These are phyloP conservation scores for Magnolia kwangsiensis DNA, from an alignment of 164 flowering plant genomes.

Conservation along the genomic window DNA sequence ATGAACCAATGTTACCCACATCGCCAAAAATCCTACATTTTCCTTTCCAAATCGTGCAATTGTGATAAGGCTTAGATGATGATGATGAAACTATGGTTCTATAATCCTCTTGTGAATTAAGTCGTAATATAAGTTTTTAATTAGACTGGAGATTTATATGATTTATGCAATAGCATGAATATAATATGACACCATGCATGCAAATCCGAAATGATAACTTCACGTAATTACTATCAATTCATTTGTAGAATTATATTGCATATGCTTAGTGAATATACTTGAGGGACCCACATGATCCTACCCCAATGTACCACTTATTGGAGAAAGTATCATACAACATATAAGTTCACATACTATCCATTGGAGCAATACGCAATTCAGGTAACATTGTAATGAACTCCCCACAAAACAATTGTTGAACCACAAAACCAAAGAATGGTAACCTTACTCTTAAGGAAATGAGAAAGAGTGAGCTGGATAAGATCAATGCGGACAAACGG, in stretches of 20 bases:
- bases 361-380: neutral
- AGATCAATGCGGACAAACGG: slow-evolving; percentile 83
- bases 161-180: neutral
- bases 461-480: slow-evolving; percentile 54
- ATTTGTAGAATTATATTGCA: too few species aligned
- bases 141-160: neutral
- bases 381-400: neutral
- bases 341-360: neutral
- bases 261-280: too few species aligned
- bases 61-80: too few species aligned
- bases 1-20: neutral
- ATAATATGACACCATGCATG: neutral
- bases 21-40: neutral
- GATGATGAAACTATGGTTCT: too few species aligned
- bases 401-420: neutral
- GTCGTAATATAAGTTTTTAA: too few species aligned
- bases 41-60: too few species aligned
- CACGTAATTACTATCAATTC: too few species aligned
- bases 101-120: too few species aligned
- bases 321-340: neutral
- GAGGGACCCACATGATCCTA: too few species aligned
- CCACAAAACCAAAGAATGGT: neutral
- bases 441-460: slow-evolving; percentile 49
- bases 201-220: neutral
- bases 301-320: neutral